Base-by-base conservation (phyloP, 139 green algal species). In the Dunaliella primolecta region DNA sequence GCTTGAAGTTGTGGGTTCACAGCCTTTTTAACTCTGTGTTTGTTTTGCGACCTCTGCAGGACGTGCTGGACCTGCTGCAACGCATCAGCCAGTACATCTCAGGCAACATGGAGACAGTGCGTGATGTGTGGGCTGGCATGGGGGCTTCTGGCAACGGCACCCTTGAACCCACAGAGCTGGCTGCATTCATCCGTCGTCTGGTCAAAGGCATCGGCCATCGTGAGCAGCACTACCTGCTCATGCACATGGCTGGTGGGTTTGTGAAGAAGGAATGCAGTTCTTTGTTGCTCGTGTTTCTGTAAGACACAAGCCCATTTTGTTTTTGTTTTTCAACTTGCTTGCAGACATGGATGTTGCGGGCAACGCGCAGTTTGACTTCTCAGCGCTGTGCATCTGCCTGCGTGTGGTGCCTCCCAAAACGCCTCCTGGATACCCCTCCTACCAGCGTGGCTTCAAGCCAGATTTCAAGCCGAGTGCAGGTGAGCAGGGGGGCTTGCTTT, bases 151-250 rank as follows among this genome's bases (percentile, higher is more conserved):
- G 84, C 0, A 86, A 85, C 32, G 88, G 85, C 20, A 34, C 38
- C 33, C 84, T 91, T 11, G 71, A 86, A 21, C 81, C 85, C 0
- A 46, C 56, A 0, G 85, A 87, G 81, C 71, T 82, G 21, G 24
- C 76, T 24, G 29, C 30, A 30, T 89, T 91, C 81, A 75, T 91
- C 36, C 83, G 88, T 24, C 1, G 29, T 27, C 76, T 91, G 2
- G 15, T 89, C 70, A 86, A 83, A 0, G 88, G 84, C 1, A 76
- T 89, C 57, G 80, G 56, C 30, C 34, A 37, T 1, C 64, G 81
- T 0, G 84, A 86, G 84, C 81, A 89, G 76, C 84, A 86, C 71
- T 88, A 89, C 84, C 75, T 91, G 84, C 81, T 89, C 75, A 81
- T 78, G 74, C 84, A 90, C 84, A 71, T 90, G 36, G 82, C 75